Evolutionary conservation across 1,284 basidiomycete genomes (phyloP).

Genomic region (Trametes versicolor): DNA sequence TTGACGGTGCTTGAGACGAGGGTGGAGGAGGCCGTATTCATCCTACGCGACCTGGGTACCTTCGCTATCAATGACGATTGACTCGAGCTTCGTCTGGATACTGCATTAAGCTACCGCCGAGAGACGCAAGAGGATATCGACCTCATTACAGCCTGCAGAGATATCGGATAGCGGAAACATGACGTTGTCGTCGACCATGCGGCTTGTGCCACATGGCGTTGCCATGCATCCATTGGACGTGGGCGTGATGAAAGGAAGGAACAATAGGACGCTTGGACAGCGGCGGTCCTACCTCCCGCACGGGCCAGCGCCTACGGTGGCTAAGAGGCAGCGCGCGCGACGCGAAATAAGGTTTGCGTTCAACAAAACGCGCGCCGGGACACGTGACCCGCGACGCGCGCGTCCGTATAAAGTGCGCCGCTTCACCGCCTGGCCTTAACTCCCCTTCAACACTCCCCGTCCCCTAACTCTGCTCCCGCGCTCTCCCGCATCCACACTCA

Average conservation of each 20-base stretch:
- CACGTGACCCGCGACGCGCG: slow-evolving; percentile 50
- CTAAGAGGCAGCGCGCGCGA: slow-evolving; percentile 22
- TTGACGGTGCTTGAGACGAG: slow-evolving; percentile 81
- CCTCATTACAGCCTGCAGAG: background rate
- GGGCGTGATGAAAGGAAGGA: slow-evolving; percentile 7
- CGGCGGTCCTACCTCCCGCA: background rate
- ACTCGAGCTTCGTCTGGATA: slow-evolving; percentile 1
- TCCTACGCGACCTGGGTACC: slow-evolving; percentile 77
- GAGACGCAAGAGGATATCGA: background rate
- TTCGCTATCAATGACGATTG: slow-evolving; percentile 42
- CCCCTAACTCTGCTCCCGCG: slow-evolving; percentile 31
- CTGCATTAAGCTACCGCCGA: background rate
- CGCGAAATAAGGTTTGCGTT: slow-evolving; percentile 48
- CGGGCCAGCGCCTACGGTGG: slow-evolving; percentile 18
- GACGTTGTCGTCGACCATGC: background rate
- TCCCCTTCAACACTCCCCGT: slow-evolving; percentile 33
- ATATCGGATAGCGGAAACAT: background rate
- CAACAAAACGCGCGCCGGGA: slow-evolving; percentile 46
- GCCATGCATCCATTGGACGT: background rate
- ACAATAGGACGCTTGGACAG: slow-evolving; percentile 12
- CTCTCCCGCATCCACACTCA: slow-evolving; percentile 19
- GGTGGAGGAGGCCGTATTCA: slow-evolving; percentile 86
- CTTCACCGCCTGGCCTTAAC: slow-evolving; percentile 21
- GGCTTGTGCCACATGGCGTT: background rate
- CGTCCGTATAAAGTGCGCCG: slow-evolving; percentile 42